Percentiles rank a stretch among this genome's conserved stretches.
Conservation (phyloP, 306 rosid genomes). For the Ormosia semicastrata region DNA sequence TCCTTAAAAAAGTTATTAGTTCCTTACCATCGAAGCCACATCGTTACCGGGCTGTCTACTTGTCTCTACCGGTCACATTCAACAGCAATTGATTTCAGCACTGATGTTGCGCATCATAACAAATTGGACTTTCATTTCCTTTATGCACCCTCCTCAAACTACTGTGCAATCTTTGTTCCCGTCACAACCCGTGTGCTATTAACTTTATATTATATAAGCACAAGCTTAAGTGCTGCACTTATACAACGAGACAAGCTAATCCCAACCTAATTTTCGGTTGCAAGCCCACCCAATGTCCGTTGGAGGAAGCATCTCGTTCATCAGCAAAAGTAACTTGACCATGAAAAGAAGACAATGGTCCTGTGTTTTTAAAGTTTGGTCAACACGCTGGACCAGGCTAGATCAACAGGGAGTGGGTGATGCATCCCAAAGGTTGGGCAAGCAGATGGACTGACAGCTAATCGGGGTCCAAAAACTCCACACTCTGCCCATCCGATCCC, state of each 20-base stretch:
- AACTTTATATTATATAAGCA: not conserved
- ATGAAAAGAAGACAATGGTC: not conserved
- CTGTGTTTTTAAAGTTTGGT: too few species aligned
- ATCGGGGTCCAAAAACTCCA: not conserved
- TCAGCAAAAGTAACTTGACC: not conserved
- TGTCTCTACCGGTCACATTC: conserved; percentile 32
- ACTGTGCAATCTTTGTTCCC: not conserved
- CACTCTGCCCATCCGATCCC: not conserved
- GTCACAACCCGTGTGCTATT: not conserved
- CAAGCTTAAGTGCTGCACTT: not conserved
- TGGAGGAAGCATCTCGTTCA: not conserved
- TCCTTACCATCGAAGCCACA: not conserved
- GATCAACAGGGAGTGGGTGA: not conserved
- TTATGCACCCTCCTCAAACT: conserved; percentile 8
- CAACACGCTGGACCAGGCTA: not conserved
- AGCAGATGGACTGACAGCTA: not conserved
- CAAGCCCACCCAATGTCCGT: not conserved
- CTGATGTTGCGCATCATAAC: not conserved
- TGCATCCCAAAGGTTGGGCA: too few species aligned
- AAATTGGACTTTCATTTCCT: not conserved
- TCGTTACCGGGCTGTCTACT: not conserved
- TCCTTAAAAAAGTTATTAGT: not conserved
- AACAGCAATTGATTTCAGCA: not conserved
- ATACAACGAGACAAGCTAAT: not conserved
- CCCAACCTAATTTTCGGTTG: not conserved